Conservation (phyloP, 2,329 filamentous ascomycete species). For the Westerdykella aurantiaca region DNA sequence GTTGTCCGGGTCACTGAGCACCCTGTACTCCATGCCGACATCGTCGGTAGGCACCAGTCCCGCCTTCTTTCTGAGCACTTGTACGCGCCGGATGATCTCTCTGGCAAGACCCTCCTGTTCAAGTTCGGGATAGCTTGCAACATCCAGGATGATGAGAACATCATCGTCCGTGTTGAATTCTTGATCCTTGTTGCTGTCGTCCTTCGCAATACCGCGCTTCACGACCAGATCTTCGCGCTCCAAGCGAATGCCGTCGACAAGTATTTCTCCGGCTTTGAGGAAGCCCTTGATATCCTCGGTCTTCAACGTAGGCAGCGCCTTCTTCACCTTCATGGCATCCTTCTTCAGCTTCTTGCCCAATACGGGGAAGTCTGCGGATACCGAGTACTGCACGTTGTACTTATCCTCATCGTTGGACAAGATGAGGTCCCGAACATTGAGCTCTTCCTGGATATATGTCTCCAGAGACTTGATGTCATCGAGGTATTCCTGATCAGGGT, state of each 20-base stretch:
- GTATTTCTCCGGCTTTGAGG: slow-evolving; percentile 64
- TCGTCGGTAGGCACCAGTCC: slow-evolving; percentile 88
- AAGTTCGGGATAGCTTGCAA: slow-evolving; percentile 74
- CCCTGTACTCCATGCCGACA: slow-evolving; percentile 86
- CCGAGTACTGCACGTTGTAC: slow-evolving; percentile 89
- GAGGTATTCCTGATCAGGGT: slow-evolving; percentile 74
- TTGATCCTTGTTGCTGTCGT: slow-evolving; percentile 63
- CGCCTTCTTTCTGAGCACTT: slow-evolving; percentile 89
- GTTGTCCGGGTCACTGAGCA: slow-evolving; percentile 71
- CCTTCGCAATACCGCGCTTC: slow-evolving; percentile 69
- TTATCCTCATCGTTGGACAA: slow-evolving; percentile 80
- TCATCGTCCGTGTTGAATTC: slow-evolving; percentile 87
- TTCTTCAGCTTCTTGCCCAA: slow-evolving; percentile 97
- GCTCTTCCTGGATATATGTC: slow-evolving; percentile 83
- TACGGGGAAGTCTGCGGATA: slow-evolving; percentile 85
- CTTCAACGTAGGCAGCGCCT: slow-evolving; percentile 71
- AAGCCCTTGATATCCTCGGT: slow-evolving; percentile 78
- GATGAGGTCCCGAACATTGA: slow-evolving; percentile 82
- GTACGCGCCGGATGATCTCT: slow-evolving; percentile 89
- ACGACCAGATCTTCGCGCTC: slow-evolving; percentile 78
- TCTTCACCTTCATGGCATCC: slow-evolving; percentile 85
- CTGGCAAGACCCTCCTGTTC: slow-evolving; percentile 82
- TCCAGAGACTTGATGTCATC: slow-evolving; percentile 81
- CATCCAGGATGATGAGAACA: slow-evolving; percentile 85
- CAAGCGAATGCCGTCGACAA: slow-evolving; percentile 80